Percentiles rank a stretch among this genome's conserved stretches.
phyloP scores from a whole-genome alignment of 345 rosid species.

The Citrus hindsii region DNA sequence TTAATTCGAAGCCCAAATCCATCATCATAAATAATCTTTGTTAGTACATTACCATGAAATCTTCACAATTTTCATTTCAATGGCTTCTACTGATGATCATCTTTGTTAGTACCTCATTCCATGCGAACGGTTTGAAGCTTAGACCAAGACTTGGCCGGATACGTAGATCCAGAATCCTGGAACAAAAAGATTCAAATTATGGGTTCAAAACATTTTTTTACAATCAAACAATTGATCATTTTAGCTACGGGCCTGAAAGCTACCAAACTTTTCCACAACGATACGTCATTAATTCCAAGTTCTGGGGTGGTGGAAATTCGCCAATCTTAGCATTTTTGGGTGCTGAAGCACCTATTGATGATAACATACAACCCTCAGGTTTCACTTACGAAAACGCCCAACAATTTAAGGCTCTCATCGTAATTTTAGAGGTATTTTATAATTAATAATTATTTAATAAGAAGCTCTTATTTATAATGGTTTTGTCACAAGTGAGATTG shows the following conservation, averaged over 20 bases:
- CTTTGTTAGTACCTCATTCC: background rate
- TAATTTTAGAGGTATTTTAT: slow-evolving; percentile 37
- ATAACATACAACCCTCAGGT: background rate
- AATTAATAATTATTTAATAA: too few relatives aligned
- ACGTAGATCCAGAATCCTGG: too few relatives aligned
- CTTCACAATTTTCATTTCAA: background rate
- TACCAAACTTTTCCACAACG: slow-evolving; percentile 19
- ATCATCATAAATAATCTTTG: too few relatives aligned
- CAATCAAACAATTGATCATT: background rate
- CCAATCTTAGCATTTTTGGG: slow-evolving; percentile 42
- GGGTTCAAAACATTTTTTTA: slow-evolving; percentile 19
- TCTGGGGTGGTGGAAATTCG: background rate
- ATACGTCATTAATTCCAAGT: too few relatives aligned
- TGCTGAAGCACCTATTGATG: slow-evolving; percentile 24
- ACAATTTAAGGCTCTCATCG: slow-evolving; percentile 24
- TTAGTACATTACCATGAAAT: background rate
- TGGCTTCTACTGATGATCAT: background rate
- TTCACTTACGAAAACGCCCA: slow-evolving; percentile 31
- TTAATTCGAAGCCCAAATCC: too few relatives aligned
- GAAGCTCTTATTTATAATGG: background rate
- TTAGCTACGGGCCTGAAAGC: slow-evolving; percentile 21
- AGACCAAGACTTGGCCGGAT: too few relatives aligned
- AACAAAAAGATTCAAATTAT: too few relatives aligned
- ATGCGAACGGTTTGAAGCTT: too few relatives aligned
- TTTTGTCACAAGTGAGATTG: too few relatives aligned